phyloP scores from a whole-genome alignment of 805 yeast species.

The Wickerhamomyces chaumierensis region DNA sequence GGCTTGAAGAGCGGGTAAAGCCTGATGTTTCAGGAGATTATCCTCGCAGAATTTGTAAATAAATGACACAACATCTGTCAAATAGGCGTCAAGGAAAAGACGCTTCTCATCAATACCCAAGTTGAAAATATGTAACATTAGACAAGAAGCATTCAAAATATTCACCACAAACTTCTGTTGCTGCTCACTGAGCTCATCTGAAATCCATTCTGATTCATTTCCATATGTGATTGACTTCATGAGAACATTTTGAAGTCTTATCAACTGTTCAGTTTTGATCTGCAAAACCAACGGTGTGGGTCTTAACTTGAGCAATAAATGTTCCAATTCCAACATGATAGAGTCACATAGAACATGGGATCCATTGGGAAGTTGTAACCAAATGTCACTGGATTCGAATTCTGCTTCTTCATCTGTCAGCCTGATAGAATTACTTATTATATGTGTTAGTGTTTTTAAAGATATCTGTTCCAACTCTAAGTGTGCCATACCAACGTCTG shows the following conservation, averaged over 20 bases:
- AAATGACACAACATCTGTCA: constrained; percentile 29
- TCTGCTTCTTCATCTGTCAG: constrained; percentile 19
- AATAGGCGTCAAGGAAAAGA: constrained; percentile 33
- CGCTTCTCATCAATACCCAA: constrained; percentile 29
- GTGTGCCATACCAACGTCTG: constrained; percentile 9
- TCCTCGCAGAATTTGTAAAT: constrained; percentile 24
- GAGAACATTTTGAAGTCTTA: constrained; percentile 23
- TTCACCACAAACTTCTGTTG: constrained; percentile 3
- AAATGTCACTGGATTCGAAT: constrained; percentile 14
- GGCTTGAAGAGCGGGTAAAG: neutral
- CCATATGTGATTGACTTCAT: constrained; percentile 18
- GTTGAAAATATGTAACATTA: constrained; percentile 30
- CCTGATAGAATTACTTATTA: constrained; percentile 8
- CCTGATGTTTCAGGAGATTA: constrained; percentile 13
- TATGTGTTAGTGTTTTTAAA: constrained; percentile 1
- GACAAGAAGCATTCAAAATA: constrained; percentile 11
- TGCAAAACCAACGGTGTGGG: constrained; percentile 6
- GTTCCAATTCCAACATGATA: constrained; percentile 14
- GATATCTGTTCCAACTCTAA: constrained; percentile 9
- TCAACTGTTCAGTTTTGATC: constrained; percentile 18
- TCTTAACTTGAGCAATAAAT: constrained; percentile 10
- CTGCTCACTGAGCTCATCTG: constrained; percentile 1
- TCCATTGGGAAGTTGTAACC: constrained; percentile 16
- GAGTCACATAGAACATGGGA: constrained; percentile 11
- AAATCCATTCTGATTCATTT: constrained; percentile 12